Conservation (phyloP, 768 basidiomycete genomes). For the Phlebiopsis gigantea region DNA sequence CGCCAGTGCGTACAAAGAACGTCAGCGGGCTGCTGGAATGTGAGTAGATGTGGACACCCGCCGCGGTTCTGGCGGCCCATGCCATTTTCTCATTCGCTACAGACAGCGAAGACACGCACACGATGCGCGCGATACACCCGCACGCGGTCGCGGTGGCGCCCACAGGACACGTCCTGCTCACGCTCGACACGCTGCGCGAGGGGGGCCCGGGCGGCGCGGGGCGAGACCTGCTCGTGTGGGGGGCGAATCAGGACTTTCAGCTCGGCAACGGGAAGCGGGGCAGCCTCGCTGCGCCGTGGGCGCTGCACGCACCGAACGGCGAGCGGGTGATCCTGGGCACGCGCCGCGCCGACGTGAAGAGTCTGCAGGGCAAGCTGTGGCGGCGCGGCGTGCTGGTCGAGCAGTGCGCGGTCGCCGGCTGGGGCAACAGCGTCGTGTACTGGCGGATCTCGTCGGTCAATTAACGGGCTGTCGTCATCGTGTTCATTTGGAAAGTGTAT, state of each 20-base stretch:
- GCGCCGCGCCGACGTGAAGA: slow-evolving; percentile 46
- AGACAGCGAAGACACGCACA: slow-evolving; percentile 62
- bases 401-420: slow-evolving; percentile 60
- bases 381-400: slow-evolving; percentile 56
- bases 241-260: slow-evolving; percentile 67
- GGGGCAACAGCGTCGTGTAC: slow-evolving; percentile 59
- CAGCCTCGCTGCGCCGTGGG: slow-evolving; percentile 49
- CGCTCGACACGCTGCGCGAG: slow-evolving; percentile 55
- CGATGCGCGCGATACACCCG: slow-evolving; percentile 61
- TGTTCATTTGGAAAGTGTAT: background rate
- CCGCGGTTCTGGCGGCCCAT: background rate
- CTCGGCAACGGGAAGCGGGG: slow-evolving; percentile 70
- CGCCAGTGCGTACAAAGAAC: slow-evolving; percentile 68
- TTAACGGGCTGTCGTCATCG: background rate
- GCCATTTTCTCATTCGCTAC: slow-evolving; percentile 5
- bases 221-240: slow-evolving; percentile 69
- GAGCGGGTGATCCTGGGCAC: slow-evolving; percentile 54
- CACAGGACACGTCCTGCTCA: slow-evolving; percentile 67
- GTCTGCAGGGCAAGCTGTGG: slow-evolving; percentile 57
- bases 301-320: slow-evolving; percentile 45
- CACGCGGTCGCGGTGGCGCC: slow-evolving; percentile 62
- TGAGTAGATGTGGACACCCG: slow-evolving; percentile 35
- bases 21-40: slow-evolving; percentile 86
- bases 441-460: slow-evolving; percentile 45
- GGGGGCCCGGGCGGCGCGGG: slow-evolving; percentile 47